Conservation (phyloP, 768 basidiomycete genomes). For the Trametes elegans region DNA sequence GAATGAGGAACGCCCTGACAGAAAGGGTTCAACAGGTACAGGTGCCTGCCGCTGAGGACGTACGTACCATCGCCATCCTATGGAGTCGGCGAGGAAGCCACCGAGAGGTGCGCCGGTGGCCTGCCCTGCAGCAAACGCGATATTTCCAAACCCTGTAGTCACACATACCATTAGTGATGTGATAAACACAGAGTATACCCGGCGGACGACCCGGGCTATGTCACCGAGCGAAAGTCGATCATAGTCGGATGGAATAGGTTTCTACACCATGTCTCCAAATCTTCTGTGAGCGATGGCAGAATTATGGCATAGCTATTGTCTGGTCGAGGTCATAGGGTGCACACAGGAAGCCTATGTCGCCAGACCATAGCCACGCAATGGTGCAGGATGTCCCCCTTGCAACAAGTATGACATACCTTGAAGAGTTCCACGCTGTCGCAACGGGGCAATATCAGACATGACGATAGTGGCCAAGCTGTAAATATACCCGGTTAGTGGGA, state of each 20-base stretch:
- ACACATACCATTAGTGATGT: neutral
- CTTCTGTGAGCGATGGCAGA: too few relatives aligned
- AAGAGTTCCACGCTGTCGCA: constrained; percentile 66
- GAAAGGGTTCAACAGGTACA: neutral
- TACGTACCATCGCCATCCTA: constrained; percentile 64
- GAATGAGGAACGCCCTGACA: constrained; percentile 54
- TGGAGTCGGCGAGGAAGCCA: constrained; percentile 57
- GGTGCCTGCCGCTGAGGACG: neutral
- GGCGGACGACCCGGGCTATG: too few relatives aligned
- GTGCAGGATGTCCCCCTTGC: too few relatives aligned
- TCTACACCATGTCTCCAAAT: too few relatives aligned
- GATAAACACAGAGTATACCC: neutral
- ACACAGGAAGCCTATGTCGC: too few relatives aligned
- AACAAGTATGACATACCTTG: constrained; percentile 52
- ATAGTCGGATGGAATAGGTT: too few relatives aligned
- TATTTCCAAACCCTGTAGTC: constrained; percentile 49
- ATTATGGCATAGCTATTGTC: too few relatives aligned
- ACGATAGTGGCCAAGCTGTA: constrained; percentile 59
- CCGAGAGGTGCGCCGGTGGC: constrained; percentile 62
- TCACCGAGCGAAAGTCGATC: too few relatives aligned
- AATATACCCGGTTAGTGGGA: neutral
- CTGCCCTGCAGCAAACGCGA: constrained; percentile 57
- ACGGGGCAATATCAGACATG: constrained; percentile 62
- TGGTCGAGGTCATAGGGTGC: too few relatives aligned
- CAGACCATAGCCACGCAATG: too few relatives aligned